Evolutionary conservation across 2,329 filamentous ascomycete genomes (phyloP), one percentile per base, ranked within the genome.

Genomic region (Pyrenochaeta sp.): DNA sequence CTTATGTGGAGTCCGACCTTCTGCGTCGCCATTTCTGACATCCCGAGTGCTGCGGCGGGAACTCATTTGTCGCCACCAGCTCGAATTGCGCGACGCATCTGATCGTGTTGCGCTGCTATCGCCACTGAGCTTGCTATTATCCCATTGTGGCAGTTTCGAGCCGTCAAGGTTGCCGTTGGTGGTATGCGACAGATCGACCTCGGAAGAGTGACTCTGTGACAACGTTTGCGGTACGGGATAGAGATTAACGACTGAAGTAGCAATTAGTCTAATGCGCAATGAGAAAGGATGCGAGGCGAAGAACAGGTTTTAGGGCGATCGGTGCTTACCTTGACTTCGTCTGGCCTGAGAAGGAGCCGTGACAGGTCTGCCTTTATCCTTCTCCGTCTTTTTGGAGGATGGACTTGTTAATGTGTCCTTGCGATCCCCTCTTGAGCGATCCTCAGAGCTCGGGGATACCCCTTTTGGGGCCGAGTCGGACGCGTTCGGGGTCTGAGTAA

Each of bases 11-110:
- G 56, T 58, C 12, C 58, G 61, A 32, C 49, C 57, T 19, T 73
- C 72, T 46, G 58, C 61, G 32, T 74, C 71, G 52, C 73, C 69
- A 51, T 74, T 73, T 56, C 72, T 69, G 28, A 63, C 37, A 47
- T 76, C 73, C 28, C 69, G 63, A 39, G 67, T 59, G 10, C 56
- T 55, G 39, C 72, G 71, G 44, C 72, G 67, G 25, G 69, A 66
- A 42, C 75, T 69, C 67, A 74, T 72, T 40, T 72, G 72, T 47
- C 72, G 67, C 75, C 75, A 77, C 74, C 74, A 77, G 34, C 61
- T 68, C 10, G 69, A 65, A 37, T 77, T 73, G 40, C 73, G 72
- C 13, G 69, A 72, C 4, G 47, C 62, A 55, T 76, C 74, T 10
- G 72, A 72, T 51, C 66, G 66, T 4, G 72, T 68, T 24, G 62